Conservation (phyloP, 768 basidiomycete genomes). For the Russula virescens region DNA sequence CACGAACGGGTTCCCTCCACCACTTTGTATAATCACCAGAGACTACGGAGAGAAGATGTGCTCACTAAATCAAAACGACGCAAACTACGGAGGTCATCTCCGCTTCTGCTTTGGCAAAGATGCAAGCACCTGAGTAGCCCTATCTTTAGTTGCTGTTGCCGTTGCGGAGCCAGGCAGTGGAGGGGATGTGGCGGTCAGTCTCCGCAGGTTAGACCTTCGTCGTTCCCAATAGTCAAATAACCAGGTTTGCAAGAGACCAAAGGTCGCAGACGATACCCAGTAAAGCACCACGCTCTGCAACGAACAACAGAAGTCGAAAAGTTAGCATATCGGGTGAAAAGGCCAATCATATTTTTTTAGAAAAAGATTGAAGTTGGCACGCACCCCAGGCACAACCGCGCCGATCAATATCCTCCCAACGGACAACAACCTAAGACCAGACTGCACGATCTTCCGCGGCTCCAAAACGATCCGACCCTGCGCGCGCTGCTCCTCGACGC, state of each 20-base stretch:
- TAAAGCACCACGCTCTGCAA: conserved; percentile 62
- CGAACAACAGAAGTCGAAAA: not conserved
- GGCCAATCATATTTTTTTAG: not conserved
- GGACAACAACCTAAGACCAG: conserved; percentile 49
- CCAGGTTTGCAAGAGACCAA: conserved; percentile 74
- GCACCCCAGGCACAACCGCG: conserved; percentile 65
- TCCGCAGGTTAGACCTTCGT: conserved; percentile 30
- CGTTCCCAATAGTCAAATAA: conserved; percentile 58
- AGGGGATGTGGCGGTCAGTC: not conserved
- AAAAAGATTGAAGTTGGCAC: conserved; percentile 24
- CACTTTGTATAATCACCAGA: conserved; percentile 74
- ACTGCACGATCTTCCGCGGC: conserved; percentile 48
- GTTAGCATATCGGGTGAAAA: not conserved
- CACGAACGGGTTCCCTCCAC: conserved; percentile 53
- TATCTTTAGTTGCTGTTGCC: not conserved
- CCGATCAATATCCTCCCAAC: conserved; percentile 63
- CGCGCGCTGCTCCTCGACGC: conserved; percentile 40
- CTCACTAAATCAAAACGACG: conserved; percentile 12
- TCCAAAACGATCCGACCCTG: conserved; percentile 42
- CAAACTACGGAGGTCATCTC: not conserved
- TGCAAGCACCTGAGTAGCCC: not conserved
- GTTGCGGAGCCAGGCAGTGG: not conserved
- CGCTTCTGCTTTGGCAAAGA: conserved; percentile 6
- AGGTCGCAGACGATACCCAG: conserved; percentile 72
- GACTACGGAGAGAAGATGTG: conserved; percentile 10